Conservation (phyloP, 2,329 filamentous ascomycete genomes). For the Fusarium torulosum region DNA sequence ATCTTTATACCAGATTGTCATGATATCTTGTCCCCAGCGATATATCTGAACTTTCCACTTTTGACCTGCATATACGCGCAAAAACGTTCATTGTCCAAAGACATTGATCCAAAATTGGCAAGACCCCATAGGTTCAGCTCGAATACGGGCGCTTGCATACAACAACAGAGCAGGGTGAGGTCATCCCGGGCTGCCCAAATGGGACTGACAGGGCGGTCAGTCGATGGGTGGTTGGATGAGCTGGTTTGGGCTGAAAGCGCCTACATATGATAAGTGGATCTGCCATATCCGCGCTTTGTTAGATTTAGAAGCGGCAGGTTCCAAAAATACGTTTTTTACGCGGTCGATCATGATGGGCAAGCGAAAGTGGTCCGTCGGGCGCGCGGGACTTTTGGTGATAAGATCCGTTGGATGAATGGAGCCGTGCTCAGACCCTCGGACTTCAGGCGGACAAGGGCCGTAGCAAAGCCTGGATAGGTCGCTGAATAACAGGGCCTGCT, state of each 20-base stretch:
- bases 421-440: background rate
- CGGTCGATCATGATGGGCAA: slow-evolving; percentile 26
- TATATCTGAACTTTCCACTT: slow-evolving; percentile 2
- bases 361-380: background rate
- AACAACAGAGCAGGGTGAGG: slow-evolving; percentile 30
- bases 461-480: slow-evolving; percentile 2
- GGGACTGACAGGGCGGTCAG: slow-evolving; percentile 31
- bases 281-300: background rate
- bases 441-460: slow-evolving; percentile 1
- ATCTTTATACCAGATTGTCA: slow-evolving; percentile 24
- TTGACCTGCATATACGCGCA: slow-evolving; percentile 8
- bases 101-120: slow-evolving; percentile 18
- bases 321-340: slow-evolving; percentile 26
- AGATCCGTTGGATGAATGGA: no score
- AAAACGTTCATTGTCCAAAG: background rate
- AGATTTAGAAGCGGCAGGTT: no score
- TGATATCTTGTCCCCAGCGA: background rate
- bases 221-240: slow-evolving; percentile 26
- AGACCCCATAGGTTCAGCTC: slow-evolving; percentile 2
- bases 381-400: no score
- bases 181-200: slow-evolving; percentile 19
- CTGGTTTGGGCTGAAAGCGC: slow-evolving; percentile 19
- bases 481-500: slow-evolving; percentile 2
- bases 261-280: slow-evolving; percentile 9
- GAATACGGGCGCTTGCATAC: slow-evolving; percentile 38